Evolutionary conservation across 2,329 filamentous ascomycete species (phyloP), one percentile per base, ranked within the genome.

Genomic region (Pseudogymnoascus sp.): DNA sequence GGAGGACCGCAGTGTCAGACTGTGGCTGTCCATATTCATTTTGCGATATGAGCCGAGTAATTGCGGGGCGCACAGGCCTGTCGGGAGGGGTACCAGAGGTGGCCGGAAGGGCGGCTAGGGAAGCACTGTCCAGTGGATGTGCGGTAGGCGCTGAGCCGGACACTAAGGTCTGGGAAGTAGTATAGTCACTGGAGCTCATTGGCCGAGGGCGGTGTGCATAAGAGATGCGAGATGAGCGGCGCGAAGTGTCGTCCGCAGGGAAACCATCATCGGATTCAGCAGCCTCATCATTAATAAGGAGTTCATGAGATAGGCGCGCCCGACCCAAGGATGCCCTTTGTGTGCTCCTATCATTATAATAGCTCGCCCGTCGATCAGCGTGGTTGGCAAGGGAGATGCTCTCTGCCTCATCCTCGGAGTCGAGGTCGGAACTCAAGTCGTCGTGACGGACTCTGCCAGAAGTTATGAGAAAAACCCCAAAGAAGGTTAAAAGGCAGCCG

Each of bases 401-500:
- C 68, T 88, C 87, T 66, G 88, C 85, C 37, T 84, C 84, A 50
- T 86, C 84, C 28, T 86, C 83, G 3, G 78, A 82, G 14, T 84
- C 69, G 6, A 72, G 66, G n/a, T 84, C 81, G 6, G 87, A 84
- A 3, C 85, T 82, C 2, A 85, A 82, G n/a, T 83, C 79, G 16
- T 82, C 82, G 10, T 80, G 77, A 12, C 75, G 78, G 60, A 83
- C 79, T 68, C 93, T 83, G 62, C 91, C 92, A 70, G 89, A 96
- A 1, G 95, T 98, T 72, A 99, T 97, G 68, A 97, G 84, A 76
- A 95, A 98, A n/a, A 99, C 95, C 8, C 95, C 95, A 65, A 93
- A 87, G 75, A 99, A 99, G 0, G 95, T 99, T 67, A 99, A 77
- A 4, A 91, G 81, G 75, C 95, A 99, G 38, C 95, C 95, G 22